These are phyloP conservation scores for Saccharata proteae DNA, from an alignment of 2,329 filamentous ascomycete genomes.

Conservation along the genomic window DNA sequence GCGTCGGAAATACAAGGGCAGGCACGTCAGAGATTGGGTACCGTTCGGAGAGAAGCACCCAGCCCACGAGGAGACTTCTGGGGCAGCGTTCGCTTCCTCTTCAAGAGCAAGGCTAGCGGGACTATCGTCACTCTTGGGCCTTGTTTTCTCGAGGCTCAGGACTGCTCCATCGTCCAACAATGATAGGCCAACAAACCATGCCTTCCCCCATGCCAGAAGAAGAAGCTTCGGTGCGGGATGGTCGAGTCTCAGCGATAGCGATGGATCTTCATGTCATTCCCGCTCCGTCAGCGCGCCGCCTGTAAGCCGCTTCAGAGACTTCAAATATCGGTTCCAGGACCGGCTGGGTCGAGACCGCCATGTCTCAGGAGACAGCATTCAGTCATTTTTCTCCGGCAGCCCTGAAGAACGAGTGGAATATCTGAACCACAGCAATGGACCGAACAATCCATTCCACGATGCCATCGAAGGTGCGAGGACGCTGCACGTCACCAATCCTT, in stretches of 20 bases:
- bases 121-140: too few relatives aligned
- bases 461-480: too few relatives aligned
- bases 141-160: background rate
- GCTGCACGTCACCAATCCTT: too few relatives aligned
- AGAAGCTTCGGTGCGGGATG: background rate
- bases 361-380: constrained; percentile 4
- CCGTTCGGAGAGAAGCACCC: too few relatives aligned
- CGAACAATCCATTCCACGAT: too few relatives aligned
- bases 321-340: constrained; percentile 4
- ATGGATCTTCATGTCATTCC: constrained; percentile 2
- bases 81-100: too few relatives aligned
- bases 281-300: constrained; percentile 7
- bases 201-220: background rate
- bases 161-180: background rate
- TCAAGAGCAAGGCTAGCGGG: background rate
- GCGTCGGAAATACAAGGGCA: background rate
- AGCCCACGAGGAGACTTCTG: too few relatives aligned
- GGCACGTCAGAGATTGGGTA: background rate
- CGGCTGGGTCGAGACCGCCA: constrained; percentile 1
- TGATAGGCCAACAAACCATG: background rate
- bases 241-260: constrained; percentile 3
- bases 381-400: constrained; percentile 6
- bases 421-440: too few relatives aligned
- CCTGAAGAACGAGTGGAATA: too few relatives aligned
- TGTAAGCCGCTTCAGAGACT: background rate